Evolutionary conservation across 441 rosid species (phyloP).

Genomic region (Dalechampia spathulata): DNA sequence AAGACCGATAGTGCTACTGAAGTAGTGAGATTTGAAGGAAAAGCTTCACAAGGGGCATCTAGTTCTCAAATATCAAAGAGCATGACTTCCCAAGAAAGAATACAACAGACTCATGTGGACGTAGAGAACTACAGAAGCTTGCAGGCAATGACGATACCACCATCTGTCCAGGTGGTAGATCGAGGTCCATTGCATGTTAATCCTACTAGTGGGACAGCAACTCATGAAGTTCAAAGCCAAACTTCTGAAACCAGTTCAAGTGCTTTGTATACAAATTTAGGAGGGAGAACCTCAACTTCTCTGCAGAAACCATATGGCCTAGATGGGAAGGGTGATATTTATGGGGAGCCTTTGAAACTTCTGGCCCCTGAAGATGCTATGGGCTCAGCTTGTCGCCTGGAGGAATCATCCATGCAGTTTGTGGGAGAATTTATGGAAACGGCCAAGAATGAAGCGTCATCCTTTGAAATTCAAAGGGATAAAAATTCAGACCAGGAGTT

Average conservation of each 20-base stretch:
- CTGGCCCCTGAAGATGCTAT: conserved; percentile 42
- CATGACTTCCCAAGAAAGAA: conserved; percentile 26
- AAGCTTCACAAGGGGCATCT: conserved; percentile 29
- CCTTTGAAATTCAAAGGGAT: conserved; percentile 38
- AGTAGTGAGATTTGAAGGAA: conserved; percentile 25
- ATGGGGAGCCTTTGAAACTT: conserved; percentile 27
- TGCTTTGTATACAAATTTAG: conserved; percentile 24
- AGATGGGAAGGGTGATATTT: conserved; percentile 23
- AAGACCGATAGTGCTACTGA: conserved; percentile 21
- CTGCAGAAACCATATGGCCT: conserved; percentile 20
- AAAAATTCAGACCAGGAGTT: conserved; percentile 19
- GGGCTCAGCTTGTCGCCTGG: conserved; percentile 56
- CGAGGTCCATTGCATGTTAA: conserved; percentile 28
- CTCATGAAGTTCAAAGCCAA: conserved; percentile 29
- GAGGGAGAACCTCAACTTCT: conserved; percentile 24
- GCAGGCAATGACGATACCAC: conserved; percentile 41
- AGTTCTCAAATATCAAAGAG: conserved; percentile 35
- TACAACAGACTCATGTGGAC: conserved; percentile 28
- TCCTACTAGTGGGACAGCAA: conserved; percentile 20
- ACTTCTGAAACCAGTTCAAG: conserved; percentile 38
- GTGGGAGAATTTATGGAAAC: conserved; percentile 67
- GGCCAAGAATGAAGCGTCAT: conserved; percentile 44
- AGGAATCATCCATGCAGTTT: conserved; percentile 46
- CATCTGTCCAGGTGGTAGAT: conserved; percentile 46
- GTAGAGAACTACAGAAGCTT: conserved; percentile 35